Evolutionary conservation across 2,329 filamentous ascomycete species (phyloP), one percentile per base, ranked within the genome.

Genomic region (Penicillium olsonii): DNA sequence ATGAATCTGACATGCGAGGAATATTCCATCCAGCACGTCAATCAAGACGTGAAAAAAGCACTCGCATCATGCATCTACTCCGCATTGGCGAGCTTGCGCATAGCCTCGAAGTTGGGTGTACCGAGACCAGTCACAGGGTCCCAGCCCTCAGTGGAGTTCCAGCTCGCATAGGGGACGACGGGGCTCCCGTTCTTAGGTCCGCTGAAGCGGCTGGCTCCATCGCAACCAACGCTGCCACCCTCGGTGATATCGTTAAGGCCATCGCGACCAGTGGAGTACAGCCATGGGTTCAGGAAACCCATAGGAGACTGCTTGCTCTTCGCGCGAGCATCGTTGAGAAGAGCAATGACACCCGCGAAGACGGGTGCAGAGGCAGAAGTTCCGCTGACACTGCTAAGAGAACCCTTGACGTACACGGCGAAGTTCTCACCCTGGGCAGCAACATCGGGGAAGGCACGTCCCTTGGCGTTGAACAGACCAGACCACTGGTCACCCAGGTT

Each of bases 241-340:
- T 65, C 50, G 3, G 71, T 70, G 44, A 80, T 77, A 52, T 80
- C 78, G 24, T 73, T 80, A 38, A 81, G 59, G 2, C 69, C 75
- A 8, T 64, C 55, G 49, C 64, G 61, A 3, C 68, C 76, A 17
- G 60, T 59, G 19, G 64, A 65, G 61, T 85, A 85, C 5, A 85
- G 61, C 78, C 80, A 84, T 0, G 82, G 82, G 59, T 85, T 85
- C 39, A 85, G 53, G 69, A 82, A 85, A 0, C 83, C 83, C 37
- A 85, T 67, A 0, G 74, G 65, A 0, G 75, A 62, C 61, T 79
- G 76, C 5, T 78, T 78, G 6, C 67, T 69, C 0, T 74, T 67
- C 15, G 85, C 65, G 27, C 82, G 71, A 0, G 79, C 81, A 57
- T 87, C 84, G 57, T 87, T 87, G 48, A 87, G 68, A 4, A 87